A percentile compares a stretch with the other conserved stretches of the same genome.
phyloP scores from a whole-genome alignment of 108 stramenopile species.

The Asterionellopsis glacialis region DNA sequence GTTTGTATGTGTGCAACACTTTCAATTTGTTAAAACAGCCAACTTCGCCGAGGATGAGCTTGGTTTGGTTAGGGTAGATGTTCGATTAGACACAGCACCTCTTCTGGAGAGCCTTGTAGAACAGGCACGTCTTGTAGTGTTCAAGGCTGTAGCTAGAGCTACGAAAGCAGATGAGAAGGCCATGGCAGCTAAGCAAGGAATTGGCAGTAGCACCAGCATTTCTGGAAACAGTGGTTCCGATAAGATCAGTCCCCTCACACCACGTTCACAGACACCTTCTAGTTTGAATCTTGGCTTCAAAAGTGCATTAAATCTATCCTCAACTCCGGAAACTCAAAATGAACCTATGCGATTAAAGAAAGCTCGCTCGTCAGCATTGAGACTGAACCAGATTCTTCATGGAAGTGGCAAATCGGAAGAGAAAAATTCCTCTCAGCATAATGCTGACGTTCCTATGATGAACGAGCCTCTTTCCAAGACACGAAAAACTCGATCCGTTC shows the following conservation, averaged over 20 bases:
- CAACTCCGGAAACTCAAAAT: neutral
- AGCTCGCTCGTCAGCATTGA: conserved; percentile 38
- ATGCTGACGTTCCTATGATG: neutral
- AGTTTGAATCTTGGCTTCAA: conserved; percentile 16
- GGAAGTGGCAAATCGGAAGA: conserved; percentile 11
- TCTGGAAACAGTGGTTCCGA: neutral
- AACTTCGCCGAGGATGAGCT: conserved; percentile 17
- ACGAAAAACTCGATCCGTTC: conserved; percentile 43
- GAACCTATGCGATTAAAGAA: conserved; percentile 18
- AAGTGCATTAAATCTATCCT: conserved; percentile 29
- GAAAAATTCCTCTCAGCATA: conserved; percentile 1
- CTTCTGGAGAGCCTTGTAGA: conserved; percentile 55
- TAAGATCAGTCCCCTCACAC: neutral
- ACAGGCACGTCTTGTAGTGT: conserved; percentile 56
- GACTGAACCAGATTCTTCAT: conserved; percentile 34
- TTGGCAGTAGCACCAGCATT: neutral
- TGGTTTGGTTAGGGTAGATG: conserved; percentile 34
- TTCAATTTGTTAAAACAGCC: too few species aligned
- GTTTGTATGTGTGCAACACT: neutral
- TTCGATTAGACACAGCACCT: conserved; percentile 33
- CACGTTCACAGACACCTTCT: neutral
- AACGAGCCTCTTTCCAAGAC: conserved; percentile 11
- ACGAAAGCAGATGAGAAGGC: conserved; percentile 22
- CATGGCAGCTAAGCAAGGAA: neutral
- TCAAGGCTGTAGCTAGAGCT: conserved; percentile 54